Evolutionary conservation across 2,329 filamentous ascomycete genomes (phyloP).

Genomic region (Venturia pyrina): DNA sequence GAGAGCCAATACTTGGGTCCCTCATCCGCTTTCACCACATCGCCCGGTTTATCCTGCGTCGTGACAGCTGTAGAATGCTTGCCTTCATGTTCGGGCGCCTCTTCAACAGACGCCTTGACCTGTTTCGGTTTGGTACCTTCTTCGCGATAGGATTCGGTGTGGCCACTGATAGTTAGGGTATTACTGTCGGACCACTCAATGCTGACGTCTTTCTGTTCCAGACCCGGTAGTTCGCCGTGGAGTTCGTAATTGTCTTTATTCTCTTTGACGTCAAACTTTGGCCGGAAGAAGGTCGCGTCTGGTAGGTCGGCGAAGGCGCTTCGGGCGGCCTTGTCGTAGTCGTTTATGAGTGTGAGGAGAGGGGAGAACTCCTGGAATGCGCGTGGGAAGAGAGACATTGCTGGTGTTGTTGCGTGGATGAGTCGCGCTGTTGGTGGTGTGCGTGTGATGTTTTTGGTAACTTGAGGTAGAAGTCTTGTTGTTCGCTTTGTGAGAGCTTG

Average conservation of each 20-base stretch:
- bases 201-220: conserved; percentile 61
- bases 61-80: conserved; percentile 20
- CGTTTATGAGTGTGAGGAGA: conserved; percentile 39
- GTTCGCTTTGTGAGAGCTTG: conserved; percentile 25
- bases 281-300: conserved; percentile 43
- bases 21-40: conserved; percentile 25
- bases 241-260: conserved; percentile 59
- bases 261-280: conserved; percentile 72
- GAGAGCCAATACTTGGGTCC: conserved; percentile 57
- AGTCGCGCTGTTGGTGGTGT: conserved; percentile 17
- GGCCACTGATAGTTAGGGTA: conserved; percentile 62
- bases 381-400: conserved; percentile 33
- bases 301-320: conserved; percentile 44
- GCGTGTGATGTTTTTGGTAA: conserved; percentile 15
- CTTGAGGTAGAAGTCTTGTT: conserved; percentile 22
- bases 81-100: conserved; percentile 30
- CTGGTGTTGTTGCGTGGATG: conserved; percentile 10
- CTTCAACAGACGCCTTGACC: conserved; percentile 50
- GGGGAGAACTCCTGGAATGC: conserved; percentile 29
- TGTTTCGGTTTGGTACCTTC: conserved; percentile 6
- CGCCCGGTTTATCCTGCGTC: conserved; percentile 25
- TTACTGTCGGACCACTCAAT: conserved; percentile 72
- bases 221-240: conserved; percentile 68
- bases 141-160: conserved; percentile 54
- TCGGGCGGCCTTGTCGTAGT: conserved; percentile 30